phyloP scores from a whole-genome alignment of 2,329 filamentous ascomycete genomes.

The Alternaria incomplexa region DNA sequence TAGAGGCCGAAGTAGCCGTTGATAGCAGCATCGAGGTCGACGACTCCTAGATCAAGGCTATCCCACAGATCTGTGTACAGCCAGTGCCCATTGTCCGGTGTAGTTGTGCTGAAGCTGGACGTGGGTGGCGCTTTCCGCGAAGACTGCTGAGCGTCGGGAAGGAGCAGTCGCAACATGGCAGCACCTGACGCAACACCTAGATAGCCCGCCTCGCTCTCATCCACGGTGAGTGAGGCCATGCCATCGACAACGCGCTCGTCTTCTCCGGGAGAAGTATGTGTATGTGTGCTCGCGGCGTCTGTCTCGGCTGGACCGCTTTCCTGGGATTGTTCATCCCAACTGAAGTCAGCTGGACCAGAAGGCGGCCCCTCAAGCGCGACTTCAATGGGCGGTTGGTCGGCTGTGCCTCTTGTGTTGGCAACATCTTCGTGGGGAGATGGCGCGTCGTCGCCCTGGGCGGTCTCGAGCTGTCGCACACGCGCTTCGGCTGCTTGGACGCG shows the following conservation, averaged over 20 bases:
- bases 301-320: background rate
- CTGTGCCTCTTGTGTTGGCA: background rate
- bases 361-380: slow-evolving; percentile 5
- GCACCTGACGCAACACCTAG: slow-evolving; percentile 56
- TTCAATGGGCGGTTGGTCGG: background rate
- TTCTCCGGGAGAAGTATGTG: background rate
- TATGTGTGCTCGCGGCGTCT: background rate
- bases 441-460: background rate
- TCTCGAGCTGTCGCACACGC: slow-evolving; percentile 5
- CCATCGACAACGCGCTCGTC: background rate
- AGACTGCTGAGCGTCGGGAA: slow-evolving; percentile 5
- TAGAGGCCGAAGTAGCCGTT: slow-evolving; percentile 57
- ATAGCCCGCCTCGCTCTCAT: slow-evolving; percentile 51
- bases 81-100: background rate
- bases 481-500: slow-evolving; percentile 8
- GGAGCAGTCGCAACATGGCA: slow-evolving; percentile 48
- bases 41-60: background rate
- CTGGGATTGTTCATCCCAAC: slow-evolving; percentile 4
- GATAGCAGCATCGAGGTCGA: slow-evolving; percentile 16
- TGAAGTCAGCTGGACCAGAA: background rate
- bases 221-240: background rate
- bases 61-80: background rate
- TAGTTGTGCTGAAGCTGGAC: background rate
- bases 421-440: background rate
- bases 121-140: background rate